Base-by-base conservation (phyloP, 371 early-diverging fungal genomes). In the Umbelopsis sp. region DNA sequence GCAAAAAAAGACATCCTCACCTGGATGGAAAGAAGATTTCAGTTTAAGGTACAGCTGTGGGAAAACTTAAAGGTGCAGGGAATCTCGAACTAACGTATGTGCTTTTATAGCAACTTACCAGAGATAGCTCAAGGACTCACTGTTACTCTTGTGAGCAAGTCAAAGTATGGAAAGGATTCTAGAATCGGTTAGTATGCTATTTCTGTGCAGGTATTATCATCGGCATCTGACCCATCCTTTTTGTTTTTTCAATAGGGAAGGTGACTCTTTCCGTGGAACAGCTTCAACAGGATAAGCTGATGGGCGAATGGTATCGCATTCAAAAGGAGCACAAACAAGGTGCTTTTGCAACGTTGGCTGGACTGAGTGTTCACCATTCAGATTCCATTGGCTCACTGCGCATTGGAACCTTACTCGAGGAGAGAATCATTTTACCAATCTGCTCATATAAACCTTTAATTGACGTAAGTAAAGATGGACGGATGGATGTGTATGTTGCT, bases 351-450 rank as follows among this genome's bases (percentile, higher is more conserved):
- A 72, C 79, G 11, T 63, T 80, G 35, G 65, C 76, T 9, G 65
- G 74, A 20, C 69, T 81, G 18, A 77, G 80, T 0, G 71, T 67
- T 29, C 74, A 75, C 3, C 66, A 62, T 45, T 35, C 72, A 45
- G 64, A 67, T 63, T 68, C 73, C 8, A 66, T 79, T 5, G 91
- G 88, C n/a, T 88, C 89, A 63, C 41, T 90, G 7, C 73, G 86
- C 16, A 70, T 91, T 6, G 82, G 86, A 66, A 46, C 87, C 24
- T 75, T 85, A 35, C 82, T 86, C 50, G 87, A 90, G 18, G 89
- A 90, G 63, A 79, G 85, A 25, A 66, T 86, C 6, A 84, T 91
- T 8, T 66, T 88, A 8, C 72, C 85, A 0, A 52, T 76, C 1
- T 66, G 66, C 0, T 74, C 76, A 14, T 88, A 88, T 68, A 38